A percentile compares a stretch with the other conserved stretches of the same genome.
Conservation (phyloP, 1,139 yeast species). For the Scheffersomyces segobiensis region DNA sequence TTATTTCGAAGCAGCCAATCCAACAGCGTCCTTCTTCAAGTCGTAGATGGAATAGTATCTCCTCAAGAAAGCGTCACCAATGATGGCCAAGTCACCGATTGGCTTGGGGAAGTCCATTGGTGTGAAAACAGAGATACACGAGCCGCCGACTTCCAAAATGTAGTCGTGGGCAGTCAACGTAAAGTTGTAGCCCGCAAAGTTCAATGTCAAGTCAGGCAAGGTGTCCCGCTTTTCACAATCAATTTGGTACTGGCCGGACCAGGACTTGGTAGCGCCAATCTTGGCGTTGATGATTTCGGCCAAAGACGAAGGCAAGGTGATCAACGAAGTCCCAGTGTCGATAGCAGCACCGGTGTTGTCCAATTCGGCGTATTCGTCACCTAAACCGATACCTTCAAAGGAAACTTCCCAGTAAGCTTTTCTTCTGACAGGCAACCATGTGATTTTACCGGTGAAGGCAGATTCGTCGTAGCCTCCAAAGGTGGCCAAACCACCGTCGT, state of each 20-base stretch:
- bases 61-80: constrained; percentile 97
- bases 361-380: constrained; percentile 85
- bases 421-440: constrained; percentile 97
- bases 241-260: constrained; percentile 95
- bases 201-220: constrained; percentile 89
- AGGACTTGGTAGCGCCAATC: constrained; percentile 94
- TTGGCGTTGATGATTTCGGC: constrained; percentile 94
- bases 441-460: constrained; percentile 75
- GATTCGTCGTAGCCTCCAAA: constrained; percentile 89
- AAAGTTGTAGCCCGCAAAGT: constrained; percentile 86
- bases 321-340: constrained; percentile 96
- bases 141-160: constrained; percentile 88
- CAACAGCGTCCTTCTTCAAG: constrained; percentile 85
- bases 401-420: constrained; percentile 99
- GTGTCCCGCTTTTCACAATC: constrained; percentile 83
- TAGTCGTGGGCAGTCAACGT: constrained; percentile 86
- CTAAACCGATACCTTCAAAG: constrained; percentile 85
- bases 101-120: constrained; percentile 98
- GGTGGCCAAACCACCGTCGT: constrained; percentile 84
- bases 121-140: constrained; percentile 93
- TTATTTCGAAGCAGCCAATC: constrained; percentile 74
- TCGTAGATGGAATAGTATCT: constrained; percentile 92
- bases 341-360: constrained; percentile 91
- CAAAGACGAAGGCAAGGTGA: constrained; percentile 89
- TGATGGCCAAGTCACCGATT: constrained; percentile 91